These are phyloP conservation scores for Globomyces pollinis-pini DNA, from an alignment of 192 early-diverging fungal species.

Conservation along the genomic window DNA sequence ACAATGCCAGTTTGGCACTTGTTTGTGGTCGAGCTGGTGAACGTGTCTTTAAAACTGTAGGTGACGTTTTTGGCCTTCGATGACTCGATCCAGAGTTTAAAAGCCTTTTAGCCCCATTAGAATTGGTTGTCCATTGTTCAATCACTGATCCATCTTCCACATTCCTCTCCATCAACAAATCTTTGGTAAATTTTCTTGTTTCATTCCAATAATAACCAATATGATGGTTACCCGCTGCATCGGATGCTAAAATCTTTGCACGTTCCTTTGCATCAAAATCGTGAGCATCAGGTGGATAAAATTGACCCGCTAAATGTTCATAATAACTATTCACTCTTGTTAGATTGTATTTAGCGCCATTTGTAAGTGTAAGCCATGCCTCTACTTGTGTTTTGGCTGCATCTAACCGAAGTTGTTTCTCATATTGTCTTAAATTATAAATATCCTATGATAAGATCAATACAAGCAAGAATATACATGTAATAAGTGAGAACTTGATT, in stretches of 20 bases:
- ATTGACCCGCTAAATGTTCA: conserved; percentile 37
- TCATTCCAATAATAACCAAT: conserved; percentile 10
- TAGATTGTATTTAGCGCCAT: background rate
- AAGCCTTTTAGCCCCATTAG: background rate
- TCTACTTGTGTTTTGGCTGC: conserved; percentile 7
- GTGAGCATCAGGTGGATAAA: conserved; percentile 33
- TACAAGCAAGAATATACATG: background rate
- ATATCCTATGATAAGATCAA: background rate
- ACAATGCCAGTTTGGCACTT: background rate
- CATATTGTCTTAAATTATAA: conserved; percentile 1
- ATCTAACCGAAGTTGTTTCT: no score
- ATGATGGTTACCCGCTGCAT: background rate
- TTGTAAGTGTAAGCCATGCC: conserved; percentile 6
- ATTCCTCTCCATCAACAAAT: background rate
- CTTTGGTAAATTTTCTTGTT: no score
- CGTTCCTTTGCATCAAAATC: conserved; percentile 12
- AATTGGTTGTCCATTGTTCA: background rate
- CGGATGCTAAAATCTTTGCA: background rate
- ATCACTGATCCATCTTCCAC: background rate
- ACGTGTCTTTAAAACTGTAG: background rate
- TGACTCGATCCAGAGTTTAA: background rate
- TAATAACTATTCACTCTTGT: conserved; percentile 28
- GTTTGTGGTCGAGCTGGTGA: no score
- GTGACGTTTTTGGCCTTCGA: background rate
- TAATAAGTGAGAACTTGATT: background rate